phyloP scores from a whole-genome alignment of 2,329 filamentous ascomycete genomes.

The Didymella pomorum region DNA sequence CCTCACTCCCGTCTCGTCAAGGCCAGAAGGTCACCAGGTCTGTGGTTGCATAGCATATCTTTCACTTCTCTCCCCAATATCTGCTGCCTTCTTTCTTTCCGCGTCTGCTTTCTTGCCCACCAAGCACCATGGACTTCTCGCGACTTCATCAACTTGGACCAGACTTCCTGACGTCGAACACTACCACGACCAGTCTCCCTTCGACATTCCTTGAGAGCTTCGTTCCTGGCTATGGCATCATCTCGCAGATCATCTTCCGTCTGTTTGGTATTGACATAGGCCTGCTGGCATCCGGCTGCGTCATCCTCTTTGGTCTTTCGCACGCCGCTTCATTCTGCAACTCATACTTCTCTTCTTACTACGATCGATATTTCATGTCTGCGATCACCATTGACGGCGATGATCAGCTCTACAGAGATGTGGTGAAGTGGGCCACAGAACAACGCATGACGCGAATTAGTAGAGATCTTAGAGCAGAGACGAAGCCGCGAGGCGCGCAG shows the following conservation, averaged over 20 bases:
- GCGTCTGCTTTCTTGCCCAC: no score
- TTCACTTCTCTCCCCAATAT: neutral
- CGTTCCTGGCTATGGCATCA: slow-evolving; percentile 60
- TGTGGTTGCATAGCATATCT: neutral
- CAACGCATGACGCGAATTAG: slow-evolving; percentile 50
- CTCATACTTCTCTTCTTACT: slow-evolving; percentile 30
- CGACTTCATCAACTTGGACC: slow-evolving; percentile 27
- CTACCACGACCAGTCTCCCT: slow-evolving; percentile 49
- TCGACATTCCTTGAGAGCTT: slow-evolving; percentile 59
- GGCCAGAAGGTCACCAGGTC: neutral
- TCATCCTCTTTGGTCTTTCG: slow-evolving; percentile 53
- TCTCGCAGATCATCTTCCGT: slow-evolving; percentile 55
- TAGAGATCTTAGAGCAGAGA: slow-evolving; percentile 53
- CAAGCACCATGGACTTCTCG: slow-evolving; percentile 36
- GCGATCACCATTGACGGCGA: slow-evolving; percentile 55
- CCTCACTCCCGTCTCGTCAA: neutral
- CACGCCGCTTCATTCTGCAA: slow-evolving; percentile 44
- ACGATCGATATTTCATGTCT: slow-evolving; percentile 50
- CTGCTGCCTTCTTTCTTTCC: neutral
- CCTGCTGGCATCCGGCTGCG: slow-evolving; percentile 54
- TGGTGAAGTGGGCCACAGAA: slow-evolving; percentile 56
- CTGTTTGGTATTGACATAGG: slow-evolving; percentile 59
- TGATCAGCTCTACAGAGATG: slow-evolving; percentile 54
- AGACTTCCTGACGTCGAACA: slow-evolving; percentile 28
- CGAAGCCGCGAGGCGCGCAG: slow-evolving; percentile 45